These are phyloP conservation scores for Trichocladium uniseriatum DNA, from an alignment of 495 filamentous ascomycete species.

Conservation along the genomic window DNA sequence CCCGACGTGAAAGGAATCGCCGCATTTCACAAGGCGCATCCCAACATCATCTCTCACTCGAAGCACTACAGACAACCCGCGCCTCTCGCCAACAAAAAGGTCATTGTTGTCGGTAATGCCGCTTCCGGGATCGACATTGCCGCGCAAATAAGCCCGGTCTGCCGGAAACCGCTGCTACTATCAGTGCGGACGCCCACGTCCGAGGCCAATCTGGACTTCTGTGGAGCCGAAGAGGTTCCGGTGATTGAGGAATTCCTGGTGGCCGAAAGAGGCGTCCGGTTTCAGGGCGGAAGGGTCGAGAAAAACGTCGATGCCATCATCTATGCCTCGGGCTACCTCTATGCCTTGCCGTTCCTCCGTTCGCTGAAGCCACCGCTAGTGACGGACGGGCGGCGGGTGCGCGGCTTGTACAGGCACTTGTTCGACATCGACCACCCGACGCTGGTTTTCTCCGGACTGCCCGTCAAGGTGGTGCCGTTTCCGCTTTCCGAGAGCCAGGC, in stretches of 20 bases:
- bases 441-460: constrained; percentile 64
- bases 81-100: constrained; percentile 43
- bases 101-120: constrained; percentile 66
- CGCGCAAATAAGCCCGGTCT: constrained; percentile 53
- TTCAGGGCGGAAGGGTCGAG: constrained; percentile 40
- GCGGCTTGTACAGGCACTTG: constrained; percentile 65
- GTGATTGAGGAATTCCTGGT: constrained; percentile 35
- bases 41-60: constrained; percentile 64
- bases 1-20: constrained; percentile 42
- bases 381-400: constrained; percentile 56
- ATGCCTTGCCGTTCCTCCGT: constrained; percentile 59
- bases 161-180: constrained; percentile 32
- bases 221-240: constrained; percentile 31
- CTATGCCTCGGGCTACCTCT: constrained; percentile 70
- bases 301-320: constrained; percentile 54
- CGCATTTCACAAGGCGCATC: constrained; percentile 49
- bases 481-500: constrained; percentile 70
- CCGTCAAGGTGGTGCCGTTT: constrained; percentile 77
- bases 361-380: constrained; percentile 49
- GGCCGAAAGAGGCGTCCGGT: constrained; percentile 27
- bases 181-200: constrained; percentile 32
- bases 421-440: constrained; percentile 70
- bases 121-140: constrained; percentile 77
- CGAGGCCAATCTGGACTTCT: constrained; percentile 20
- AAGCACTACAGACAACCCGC: constrained; percentile 63